Conservation (phyloP, 257 asterid genomes). For the Penstemon eatonii region DNA sequence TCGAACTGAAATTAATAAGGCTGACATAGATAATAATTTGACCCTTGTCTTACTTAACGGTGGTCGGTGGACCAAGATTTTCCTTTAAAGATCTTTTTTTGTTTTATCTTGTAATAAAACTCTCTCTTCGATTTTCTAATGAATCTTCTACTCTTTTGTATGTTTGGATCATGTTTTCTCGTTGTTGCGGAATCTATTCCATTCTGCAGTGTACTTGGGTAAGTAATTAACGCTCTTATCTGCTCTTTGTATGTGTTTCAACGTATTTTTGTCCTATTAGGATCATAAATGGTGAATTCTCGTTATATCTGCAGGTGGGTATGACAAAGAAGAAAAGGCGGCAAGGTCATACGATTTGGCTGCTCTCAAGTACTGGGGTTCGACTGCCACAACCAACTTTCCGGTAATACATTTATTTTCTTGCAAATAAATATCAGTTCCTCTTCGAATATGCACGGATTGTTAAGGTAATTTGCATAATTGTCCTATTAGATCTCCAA, state of each 20-base stretch:
- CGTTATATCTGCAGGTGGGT: constrained; percentile 62
- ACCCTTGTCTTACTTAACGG: neutral
- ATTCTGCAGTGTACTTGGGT: constrained; percentile 85
- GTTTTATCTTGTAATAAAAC: neutral
- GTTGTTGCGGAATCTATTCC: constrained; percentile 31
- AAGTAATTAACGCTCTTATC: constrained; percentile 25
- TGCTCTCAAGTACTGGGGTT: constrained; percentile 92
- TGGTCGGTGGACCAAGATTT: constrained; percentile 5
- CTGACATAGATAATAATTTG: neutral
- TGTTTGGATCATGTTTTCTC: constrained; percentile 32
- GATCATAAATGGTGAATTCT: constrained; percentile 18
- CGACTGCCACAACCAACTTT: constrained; percentile 86
- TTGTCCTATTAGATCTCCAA: constrained; percentile 49
- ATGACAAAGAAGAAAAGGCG: constrained; percentile 92
- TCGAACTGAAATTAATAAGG: neutral
- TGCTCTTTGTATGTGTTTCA: neutral
- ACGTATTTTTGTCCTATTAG: neutral
- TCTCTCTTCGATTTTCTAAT: constrained; percentile 19
- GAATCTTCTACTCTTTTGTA: constrained; percentile 39
- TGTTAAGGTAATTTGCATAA: neutral
- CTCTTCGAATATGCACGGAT: constrained; percentile 16
- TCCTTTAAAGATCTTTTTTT: constrained; percentile 9
- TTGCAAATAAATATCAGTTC: neutral
- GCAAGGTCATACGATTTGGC: constrained; percentile 92
- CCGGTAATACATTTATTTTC: constrained; percentile 48